Percentiles rank a stretch among this genome's conserved stretches.
phyloP scores from a whole-genome alignment of 768 basidiomycete species.

The Leucocoprinus sp. region DNA sequence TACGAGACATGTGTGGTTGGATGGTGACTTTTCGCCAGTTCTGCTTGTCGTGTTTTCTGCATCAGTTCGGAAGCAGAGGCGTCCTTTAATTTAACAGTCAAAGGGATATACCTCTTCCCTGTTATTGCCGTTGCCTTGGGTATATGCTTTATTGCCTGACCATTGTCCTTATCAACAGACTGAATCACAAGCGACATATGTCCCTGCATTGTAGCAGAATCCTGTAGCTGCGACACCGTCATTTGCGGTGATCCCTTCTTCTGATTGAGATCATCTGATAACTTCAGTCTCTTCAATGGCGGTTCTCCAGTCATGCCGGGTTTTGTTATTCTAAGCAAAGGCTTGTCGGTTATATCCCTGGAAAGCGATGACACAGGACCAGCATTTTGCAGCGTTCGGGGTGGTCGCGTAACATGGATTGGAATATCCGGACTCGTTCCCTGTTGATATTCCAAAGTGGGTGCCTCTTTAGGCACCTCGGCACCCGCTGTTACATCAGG shows the following conservation, averaged over 20 bases:
- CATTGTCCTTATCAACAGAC: background rate
- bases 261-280: background rate
- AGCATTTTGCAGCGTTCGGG: too few relatives aligned
- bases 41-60: too few relatives aligned
- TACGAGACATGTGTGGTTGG: background rate
- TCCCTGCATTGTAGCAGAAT: background rate
- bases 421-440: too few relatives aligned
- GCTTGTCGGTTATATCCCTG: too few relatives aligned
- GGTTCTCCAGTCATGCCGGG: background rate
- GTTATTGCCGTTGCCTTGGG: background rate
- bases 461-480: too few relatives aligned
- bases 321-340: background rate
- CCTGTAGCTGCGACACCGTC: background rate
- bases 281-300: constrained; percentile 2
- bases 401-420: too few relatives aligned
- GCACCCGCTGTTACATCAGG: too few relatives aligned
- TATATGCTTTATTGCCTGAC: constrained; percentile 1
- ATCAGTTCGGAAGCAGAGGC: too few relatives aligned
- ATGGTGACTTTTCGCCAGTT: too few relatives aligned
- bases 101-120: constrained; percentile 4
- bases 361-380: too few relatives aligned
- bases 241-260: background rate
- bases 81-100: background rate
- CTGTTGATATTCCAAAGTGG: too few relatives aligned
- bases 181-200: background rate